Conservation (phyloP, 2,329 filamentous ascomycete genomes). For the Alternaria viburni region DNA sequence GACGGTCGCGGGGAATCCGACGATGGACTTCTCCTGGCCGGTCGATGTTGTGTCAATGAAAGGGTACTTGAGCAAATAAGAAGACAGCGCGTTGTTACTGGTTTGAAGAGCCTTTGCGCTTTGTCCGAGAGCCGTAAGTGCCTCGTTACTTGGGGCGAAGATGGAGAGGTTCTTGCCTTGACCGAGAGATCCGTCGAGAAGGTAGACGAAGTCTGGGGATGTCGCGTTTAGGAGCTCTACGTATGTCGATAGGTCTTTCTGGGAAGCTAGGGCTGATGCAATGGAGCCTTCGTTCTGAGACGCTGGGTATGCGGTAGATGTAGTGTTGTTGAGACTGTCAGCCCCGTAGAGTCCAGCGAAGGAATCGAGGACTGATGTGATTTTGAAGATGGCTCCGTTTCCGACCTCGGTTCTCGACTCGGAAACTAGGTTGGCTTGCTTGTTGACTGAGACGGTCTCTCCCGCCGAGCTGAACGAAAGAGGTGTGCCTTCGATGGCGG, state of each 20-base stretch:
- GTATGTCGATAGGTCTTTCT: neutral
- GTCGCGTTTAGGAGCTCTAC: neutral
- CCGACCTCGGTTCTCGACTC: neutral
- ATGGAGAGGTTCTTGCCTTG: neutral
- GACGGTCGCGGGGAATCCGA: neutral
- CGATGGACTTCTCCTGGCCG: neutral
- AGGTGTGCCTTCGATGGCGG: neutral
- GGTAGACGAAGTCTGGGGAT: neutral
- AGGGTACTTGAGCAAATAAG: neutral
- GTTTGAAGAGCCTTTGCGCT: neutral
- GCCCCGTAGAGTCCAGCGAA: neutral
- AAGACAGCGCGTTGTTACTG: neutral
- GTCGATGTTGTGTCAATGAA: neutral
- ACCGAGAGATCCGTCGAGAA: neutral
- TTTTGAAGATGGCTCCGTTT: conserved; percentile 3
- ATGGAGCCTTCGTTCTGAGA: neutral
- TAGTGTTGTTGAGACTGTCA: neutral
- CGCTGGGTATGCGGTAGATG: neutral
- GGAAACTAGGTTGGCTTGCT: neutral
- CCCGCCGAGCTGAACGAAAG: neutral
- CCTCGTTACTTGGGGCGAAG: neutral
- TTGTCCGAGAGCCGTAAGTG: neutral
- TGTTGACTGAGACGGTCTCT: neutral
- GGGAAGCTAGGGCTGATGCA: neutral
- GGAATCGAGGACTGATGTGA: neutral